These are phyloP conservation scores for Pichia inconspicua DNA, from an alignment of 1,139 yeast genomes.

Conservation along the genomic window DNA sequence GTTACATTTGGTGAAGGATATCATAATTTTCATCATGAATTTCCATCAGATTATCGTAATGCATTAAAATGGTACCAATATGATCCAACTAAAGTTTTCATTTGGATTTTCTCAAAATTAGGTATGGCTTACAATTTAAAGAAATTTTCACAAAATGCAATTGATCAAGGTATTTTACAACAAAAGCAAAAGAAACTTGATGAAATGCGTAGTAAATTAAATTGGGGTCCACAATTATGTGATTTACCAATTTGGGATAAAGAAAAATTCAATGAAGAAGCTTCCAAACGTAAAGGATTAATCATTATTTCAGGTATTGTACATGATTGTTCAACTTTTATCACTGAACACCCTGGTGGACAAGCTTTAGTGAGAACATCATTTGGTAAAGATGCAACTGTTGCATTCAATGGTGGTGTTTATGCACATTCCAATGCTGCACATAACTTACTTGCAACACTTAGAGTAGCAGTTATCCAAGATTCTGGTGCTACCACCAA, in stretches of 20 bases:
- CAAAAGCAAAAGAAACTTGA: slow-evolving; percentile 95
- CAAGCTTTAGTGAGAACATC: slow-evolving; percentile 79
- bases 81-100: slow-evolving; percentile 87
- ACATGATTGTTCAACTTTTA: slow-evolving; percentile 78
- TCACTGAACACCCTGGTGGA: slow-evolving; percentile 98
- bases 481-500: slow-evolving; percentile 49
- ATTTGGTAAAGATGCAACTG: slow-evolving; percentile 91
- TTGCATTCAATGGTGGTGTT: slow-evolving; percentile 97
- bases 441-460: slow-evolving; percentile 86
- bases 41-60: slow-evolving; percentile 96
- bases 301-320: slow-evolving; percentile 90
- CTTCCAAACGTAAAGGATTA: slow-evolving; percentile 49
- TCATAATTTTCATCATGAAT: slow-evolving; percentile 99
- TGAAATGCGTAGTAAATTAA: slow-evolving; percentile 62
- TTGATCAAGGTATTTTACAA: slow-evolving; percentile 91
- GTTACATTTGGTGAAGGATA: slow-evolving; percentile 98
- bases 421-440: slow-evolving; percentile 97
- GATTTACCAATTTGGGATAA: slow-evolving; percentile 89
- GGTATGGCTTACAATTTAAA: slow-evolving; percentile 90
- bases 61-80: slow-evolving; percentile 98
- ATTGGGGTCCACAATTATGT: slow-evolving; percentile 89
- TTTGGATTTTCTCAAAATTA: slow-evolving; percentile 61
- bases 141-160: slow-evolving; percentile 89
- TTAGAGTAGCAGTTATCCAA: slow-evolving; percentile 90
- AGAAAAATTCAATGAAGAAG: slow-evolving; percentile 64